Base-by-base conservation (phyloP, 768 basidiomycete genomes). In the Clitopilus passeckerianus region DNA sequence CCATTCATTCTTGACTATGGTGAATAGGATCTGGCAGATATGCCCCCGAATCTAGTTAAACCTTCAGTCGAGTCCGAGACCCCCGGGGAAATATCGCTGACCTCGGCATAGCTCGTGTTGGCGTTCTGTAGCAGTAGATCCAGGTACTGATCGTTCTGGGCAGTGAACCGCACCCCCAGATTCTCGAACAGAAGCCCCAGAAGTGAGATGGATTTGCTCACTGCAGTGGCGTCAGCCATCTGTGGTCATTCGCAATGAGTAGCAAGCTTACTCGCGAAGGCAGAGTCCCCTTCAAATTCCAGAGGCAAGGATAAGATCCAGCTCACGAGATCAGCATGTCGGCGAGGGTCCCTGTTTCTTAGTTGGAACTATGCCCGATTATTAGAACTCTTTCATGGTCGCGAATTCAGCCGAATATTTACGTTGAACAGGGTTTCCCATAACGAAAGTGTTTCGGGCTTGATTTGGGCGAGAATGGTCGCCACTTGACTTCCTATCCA, bases 51-150 rank as follows among this genome's bases (percentile, higher is more conserved):
- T 84, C 90, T 91, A 30, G 64, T 50, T 54, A 33, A 53, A 23
- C 37, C 24, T 56, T 37, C 27, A 33, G 60, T 34, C 44, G 53
- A 37, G 41, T 34, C 61, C 15, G 57, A 59, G 27, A 20, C 22
- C 27, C 16, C n/a, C 46, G 53, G 34, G 2, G 58, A 46, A 16
- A 1, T 50, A 54, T 23, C 54, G 63, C 71, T 41, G 70, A 91
- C 93, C 74, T 96, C 94, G 14, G 90, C 91, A 68, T 93, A 97
- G 34, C 86, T 86, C 4, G 91, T 93, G 61, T 89, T 82, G 22
- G 90, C 80, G 66, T 91, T 90, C 18, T 84, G 80, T 64, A 95
- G 86, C 64, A 91, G 82, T 50, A 91, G 66, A 54, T 85, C 76
- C 59, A 87, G 76, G 69, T 91, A 90, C 67, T 82, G 80, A 58